Conservation (phyloP, 257 asterid genomes). For the Ligustrum vulgare region DNA sequence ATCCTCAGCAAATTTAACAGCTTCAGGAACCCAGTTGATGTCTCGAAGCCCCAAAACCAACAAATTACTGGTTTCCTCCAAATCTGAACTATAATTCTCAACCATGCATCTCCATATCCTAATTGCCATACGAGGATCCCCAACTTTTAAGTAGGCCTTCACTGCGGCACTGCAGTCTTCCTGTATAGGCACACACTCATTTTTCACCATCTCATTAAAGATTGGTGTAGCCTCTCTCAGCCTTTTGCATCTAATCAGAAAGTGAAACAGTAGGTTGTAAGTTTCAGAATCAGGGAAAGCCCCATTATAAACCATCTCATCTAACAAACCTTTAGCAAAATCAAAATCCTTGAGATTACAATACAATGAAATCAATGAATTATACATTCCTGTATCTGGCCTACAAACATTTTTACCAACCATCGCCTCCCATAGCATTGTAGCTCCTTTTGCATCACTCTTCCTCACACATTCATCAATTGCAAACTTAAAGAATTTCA, state of each 20-base stretch:
- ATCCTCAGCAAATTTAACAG: conserved; percentile 66
- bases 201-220: conserved; percentile 73
- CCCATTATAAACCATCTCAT: conserved; percentile 62
- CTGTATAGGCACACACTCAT: conserved; percentile 61
- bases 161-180: conserved; percentile 51
- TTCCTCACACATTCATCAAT: conserved; percentile 58
- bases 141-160: conserved; percentile 37
- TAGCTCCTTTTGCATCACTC: conserved; percentile 50
- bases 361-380: conserved; percentile 50
- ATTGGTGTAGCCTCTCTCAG: conserved; percentile 55
- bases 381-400: conserved; percentile 50
- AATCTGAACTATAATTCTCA: conserved; percentile 50
- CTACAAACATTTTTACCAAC: conserved; percentile 43
- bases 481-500: conserved; percentile 55
- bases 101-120: conserved; percentile 69
- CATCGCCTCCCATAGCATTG: conserved; percentile 52
- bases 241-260: conserved; percentile 43
- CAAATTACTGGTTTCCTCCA: conserved; percentile 71
- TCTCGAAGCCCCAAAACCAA: conserved; percentile 60
- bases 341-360: conserved; percentile 52
- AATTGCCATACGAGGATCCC: conserved; percentile 54
- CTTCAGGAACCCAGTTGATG: conserved; percentile 59
- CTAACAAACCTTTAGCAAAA: conserved; percentile 45
- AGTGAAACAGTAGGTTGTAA: conserved; percentile 51
- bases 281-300: conserved; percentile 68